Evolutionary conservation across 495 filamentous ascomycete genomes (phyloP).

Genomic region (Talaromyces stipitatus): DNA sequence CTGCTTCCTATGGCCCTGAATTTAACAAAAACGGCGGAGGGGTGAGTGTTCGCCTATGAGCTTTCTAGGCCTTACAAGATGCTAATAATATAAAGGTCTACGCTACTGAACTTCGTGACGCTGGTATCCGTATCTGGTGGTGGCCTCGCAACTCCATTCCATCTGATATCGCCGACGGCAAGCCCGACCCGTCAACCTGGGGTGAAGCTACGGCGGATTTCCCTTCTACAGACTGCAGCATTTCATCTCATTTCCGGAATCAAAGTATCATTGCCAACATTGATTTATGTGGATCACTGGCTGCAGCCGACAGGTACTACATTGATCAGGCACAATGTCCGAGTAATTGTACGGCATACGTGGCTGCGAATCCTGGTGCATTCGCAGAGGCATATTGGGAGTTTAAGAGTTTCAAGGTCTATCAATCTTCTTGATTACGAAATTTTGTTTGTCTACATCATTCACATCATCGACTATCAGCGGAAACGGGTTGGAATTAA

Average conservation of each 20-base stretch:
- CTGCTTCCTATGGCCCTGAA: conserved; percentile 28
- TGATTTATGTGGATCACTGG: conserved; percentile 39
- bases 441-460: neutral
- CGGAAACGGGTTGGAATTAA: neutral
- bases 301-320: conserved; percentile 27
- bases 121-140: conserved; percentile 44
- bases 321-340: conserved; percentile 34
- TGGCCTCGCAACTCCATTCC: conserved; percentile 35
- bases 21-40: conserved; percentile 43
- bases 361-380: conserved; percentile 24
- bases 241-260: conserved; percentile 38
- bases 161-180: conserved; percentile 21
- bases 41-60: conserved; percentile 14
- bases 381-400: conserved; percentile 46
- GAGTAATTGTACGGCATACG: conserved; percentile 31
- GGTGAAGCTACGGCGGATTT: conserved; percentile 42
- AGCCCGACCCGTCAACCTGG: conserved; percentile 41
- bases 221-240: conserved; percentile 41
- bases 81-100: conserved; percentile 22
- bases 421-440: conserved; percentile 14
- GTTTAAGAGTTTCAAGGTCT: conserved; percentile 39
- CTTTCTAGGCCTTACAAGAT: neutral
- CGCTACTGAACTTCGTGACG: conserved; percentile 36
- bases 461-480: neutral
- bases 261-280: conserved; percentile 47